A percentile compares a stretch with the other conserved stretches of the same genome.
Conservation (phyloP, 1,139 yeast genomes). For the Debaryomycetaceae sp. region DNA sequence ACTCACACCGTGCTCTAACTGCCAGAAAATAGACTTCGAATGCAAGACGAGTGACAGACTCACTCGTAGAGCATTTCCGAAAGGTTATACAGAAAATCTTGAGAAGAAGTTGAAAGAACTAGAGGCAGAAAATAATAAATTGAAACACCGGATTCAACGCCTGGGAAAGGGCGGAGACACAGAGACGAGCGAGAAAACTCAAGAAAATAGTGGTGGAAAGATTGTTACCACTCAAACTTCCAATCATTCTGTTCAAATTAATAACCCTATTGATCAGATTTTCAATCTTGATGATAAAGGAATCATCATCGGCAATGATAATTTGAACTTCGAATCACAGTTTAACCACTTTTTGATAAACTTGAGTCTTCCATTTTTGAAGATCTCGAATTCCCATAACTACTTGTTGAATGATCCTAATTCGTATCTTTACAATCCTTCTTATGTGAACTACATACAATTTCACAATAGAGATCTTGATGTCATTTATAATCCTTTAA, state of each 20-base stretch:
- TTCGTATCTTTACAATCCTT: conserved; percentile 42
- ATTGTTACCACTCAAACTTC: conserved; percentile 4
- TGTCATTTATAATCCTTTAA: conserved; percentile 42
- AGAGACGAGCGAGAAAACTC: not conserved
- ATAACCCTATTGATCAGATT: conserved; percentile 48
- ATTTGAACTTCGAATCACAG: conserved; percentile 47
- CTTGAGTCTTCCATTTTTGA: conserved; percentile 43
- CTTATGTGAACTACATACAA: conserved; percentile 37
- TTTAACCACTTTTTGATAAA: conserved; percentile 46
- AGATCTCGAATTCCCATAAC: conserved; percentile 47
- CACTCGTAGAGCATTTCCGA: conserved; percentile 70
- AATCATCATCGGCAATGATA: conserved; percentile 46
- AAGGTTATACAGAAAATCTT: conserved; percentile 71
- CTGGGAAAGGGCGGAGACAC: conserved; percentile 8
- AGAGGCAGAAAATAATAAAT: conserved; percentile 53
- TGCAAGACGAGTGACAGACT: conserved; percentile 72
- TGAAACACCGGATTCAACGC: conserved; percentile 15
- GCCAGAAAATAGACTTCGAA: conserved; percentile 58
- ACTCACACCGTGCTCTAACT: conserved; percentile 64
- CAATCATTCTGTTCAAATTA: conserved; percentile 26
- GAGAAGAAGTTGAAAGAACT: conserved; percentile 58
- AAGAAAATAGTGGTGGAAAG: conserved; percentile 1
- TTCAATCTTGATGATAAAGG: conserved; percentile 46
- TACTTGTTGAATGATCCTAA: conserved; percentile 43
- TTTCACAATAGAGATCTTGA: conserved; percentile 41